Evolutionary conservation across 345 rosid species (phyloP).

Genomic region (Mangifera indica): DNA sequence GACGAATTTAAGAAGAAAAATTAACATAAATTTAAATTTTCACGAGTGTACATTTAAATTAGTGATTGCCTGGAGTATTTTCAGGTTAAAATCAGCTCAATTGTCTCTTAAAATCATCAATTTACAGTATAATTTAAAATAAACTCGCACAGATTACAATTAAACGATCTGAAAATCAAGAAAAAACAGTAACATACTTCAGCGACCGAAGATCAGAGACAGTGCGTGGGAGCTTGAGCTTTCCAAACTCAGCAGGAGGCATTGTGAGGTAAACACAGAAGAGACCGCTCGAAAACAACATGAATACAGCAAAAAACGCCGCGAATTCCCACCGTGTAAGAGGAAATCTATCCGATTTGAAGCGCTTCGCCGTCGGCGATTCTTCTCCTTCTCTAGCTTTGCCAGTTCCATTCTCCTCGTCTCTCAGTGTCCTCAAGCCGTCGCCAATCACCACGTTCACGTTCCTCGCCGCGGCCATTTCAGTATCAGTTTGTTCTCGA

Average conservation of each 20-base stretch:
- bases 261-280: conserved; percentile 72
- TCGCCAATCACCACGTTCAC: conserved; percentile 49
- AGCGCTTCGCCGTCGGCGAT: conserved; percentile 63
- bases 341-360: conserved; percentile 72
- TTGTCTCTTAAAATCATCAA: too few species aligned
- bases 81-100: too few species aligned
- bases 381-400: conserved; percentile 47
- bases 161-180: background rate
- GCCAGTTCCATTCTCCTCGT: conserved; percentile 50
- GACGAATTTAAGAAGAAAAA: too few species aligned
- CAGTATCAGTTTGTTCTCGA: background rate
- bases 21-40: too few species aligned
- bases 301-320: conserved; percentile 62
- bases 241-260: conserved; percentile 82
- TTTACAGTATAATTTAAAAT: background rate
- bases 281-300: conserved; percentile 65
- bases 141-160: background rate
- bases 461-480: conserved; percentile 59
- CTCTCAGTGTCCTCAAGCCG: conserved; percentile 34
- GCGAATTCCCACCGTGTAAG: conserved; percentile 78
- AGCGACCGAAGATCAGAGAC: conserved; percentile 86
- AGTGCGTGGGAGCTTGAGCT: conserved; percentile 85
- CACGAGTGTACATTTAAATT: too few species aligned
- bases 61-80: too few species aligned
- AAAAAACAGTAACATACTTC: conserved; percentile 40